Evolutionary conservation across 2,329 filamentous ascomycete genomes (phyloP).

Genomic region (Penicillium sp.): DNA sequence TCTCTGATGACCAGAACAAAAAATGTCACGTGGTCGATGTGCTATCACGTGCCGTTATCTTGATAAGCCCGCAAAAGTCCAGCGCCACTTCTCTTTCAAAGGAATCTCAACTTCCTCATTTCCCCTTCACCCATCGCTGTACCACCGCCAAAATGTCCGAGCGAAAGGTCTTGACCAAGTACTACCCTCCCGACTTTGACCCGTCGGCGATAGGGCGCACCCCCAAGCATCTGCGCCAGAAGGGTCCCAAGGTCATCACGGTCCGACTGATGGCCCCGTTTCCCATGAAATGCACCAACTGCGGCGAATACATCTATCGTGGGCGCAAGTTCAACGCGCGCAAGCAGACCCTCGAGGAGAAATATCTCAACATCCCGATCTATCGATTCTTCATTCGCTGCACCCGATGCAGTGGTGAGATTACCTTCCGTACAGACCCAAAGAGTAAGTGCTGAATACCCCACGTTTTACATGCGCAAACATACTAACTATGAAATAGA

Average conservation of each 20-base stretch:
- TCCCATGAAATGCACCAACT: conserved; percentile 72
- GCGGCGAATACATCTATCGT: conserved; percentile 82
- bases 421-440: conserved; percentile 92
- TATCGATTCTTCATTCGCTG: conserved; percentile 91
- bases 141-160: conserved; percentile 72
- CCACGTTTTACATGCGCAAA: background rate
- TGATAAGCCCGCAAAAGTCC: conserved; percentile 8
- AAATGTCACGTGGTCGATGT: background rate
- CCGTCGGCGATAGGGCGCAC: conserved; percentile 76
- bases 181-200: conserved; percentile 83
- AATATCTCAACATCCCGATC: conserved; percentile 86
- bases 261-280: conserved; percentile 92
- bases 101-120: background rate
- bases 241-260: conserved; percentile 80
- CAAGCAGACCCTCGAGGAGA: conserved; percentile 90
- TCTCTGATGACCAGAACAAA: background rate
- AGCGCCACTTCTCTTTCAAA: background rate
- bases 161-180: conserved; percentile 72
- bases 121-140: background rate
- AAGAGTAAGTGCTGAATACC: conserved; percentile 62
- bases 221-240: conserved; percentile 61
- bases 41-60: background rate
- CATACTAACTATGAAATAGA: conserved; percentile 20
- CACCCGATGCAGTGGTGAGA: conserved; percentile 83
- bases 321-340: conserved; percentile 94